Evolutionary conservation across 2,329 filamentous ascomycete species (phyloP).

Genomic region (Cadophora sp.): DNA sequence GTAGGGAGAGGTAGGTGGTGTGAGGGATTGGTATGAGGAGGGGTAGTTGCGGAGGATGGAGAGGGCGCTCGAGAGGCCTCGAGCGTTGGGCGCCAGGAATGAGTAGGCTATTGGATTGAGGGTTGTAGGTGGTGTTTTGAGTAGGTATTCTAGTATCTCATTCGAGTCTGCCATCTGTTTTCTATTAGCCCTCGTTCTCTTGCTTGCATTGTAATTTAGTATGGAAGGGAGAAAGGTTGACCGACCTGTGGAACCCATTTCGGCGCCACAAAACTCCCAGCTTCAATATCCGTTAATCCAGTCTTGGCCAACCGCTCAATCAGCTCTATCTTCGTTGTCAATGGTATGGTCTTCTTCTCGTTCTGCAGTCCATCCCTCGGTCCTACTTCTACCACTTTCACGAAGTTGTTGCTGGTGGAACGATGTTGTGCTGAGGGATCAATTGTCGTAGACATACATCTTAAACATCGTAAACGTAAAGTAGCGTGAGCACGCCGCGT

Average conservation of each 20-base stretch:
- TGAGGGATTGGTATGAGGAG: slow-evolving; percentile 58
- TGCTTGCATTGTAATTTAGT: not conserved
- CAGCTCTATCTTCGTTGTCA: slow-evolving; percentile 77
- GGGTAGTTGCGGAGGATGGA: slow-evolving; percentile 60
- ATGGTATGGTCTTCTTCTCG: slow-evolving; percentile 73
- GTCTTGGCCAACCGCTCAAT: slow-evolving; percentile 73
- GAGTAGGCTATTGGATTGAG: slow-evolving; percentile 71
- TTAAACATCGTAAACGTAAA: slow-evolving; percentile 29
- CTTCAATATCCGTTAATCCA: slow-evolving; percentile 77
- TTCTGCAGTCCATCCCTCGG: slow-evolving; percentile 89
- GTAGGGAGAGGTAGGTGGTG: slow-evolving; percentile 36
- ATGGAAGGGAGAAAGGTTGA: not conserved
- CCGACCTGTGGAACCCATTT: slow-evolving; percentile 84
- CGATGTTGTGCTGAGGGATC: slow-evolving; percentile 34
- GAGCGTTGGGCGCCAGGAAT: slow-evolving; percentile 80
- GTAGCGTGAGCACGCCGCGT: slow-evolving; percentile 19
- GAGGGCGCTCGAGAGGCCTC: slow-evolving; percentile 71
- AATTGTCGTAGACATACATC: slow-evolving; percentile 36
- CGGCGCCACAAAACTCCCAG: slow-evolving; percentile 82
- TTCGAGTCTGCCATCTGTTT: slow-evolving; percentile 78
- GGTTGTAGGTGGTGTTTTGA: slow-evolving; percentile 62
- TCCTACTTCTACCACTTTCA: slow-evolving; percentile 81
- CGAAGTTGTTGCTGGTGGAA: slow-evolving; percentile 42
- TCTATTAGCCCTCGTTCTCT: not conserved
- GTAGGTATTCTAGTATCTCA: slow-evolving; percentile 74